Evolutionary conservation across 1,284 basidiomycete genomes (phyloP).

Genomic region (Nidula niveotomentosa): DNA sequence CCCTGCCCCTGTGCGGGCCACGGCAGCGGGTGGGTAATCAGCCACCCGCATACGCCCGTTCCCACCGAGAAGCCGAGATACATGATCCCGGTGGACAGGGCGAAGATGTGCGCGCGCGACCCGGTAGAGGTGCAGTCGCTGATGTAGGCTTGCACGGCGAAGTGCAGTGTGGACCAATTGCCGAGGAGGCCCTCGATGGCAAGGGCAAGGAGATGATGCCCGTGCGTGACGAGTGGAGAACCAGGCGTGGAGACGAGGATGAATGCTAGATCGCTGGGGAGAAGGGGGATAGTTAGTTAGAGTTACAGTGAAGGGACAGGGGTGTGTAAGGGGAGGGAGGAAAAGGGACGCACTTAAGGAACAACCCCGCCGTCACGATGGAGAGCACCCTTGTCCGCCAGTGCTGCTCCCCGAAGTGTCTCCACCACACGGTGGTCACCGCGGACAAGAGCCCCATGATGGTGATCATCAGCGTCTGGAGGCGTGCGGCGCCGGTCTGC

Average conservation of each 20-base stretch:
- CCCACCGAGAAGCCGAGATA: constrained; percentile 75
- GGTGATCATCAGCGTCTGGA: constrained; percentile 73
- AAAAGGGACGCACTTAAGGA: constrained; percentile 63
- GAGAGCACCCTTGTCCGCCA: constrained; percentile 80
- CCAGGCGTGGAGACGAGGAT: constrained; percentile 76
- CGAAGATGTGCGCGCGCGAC: constrained; percentile 80
- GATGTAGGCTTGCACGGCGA: constrained; percentile 81
- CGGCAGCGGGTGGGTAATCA: constrained; percentile 49
- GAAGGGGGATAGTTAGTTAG: too few relatives aligned
- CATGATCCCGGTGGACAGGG: constrained; percentile 72
- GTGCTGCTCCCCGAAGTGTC: constrained; percentile 74
- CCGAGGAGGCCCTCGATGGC: constrained; percentile 83
- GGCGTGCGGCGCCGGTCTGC: constrained; percentile 62
- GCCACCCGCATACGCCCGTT: constrained; percentile 69
- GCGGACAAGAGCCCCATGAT: constrained; percentile 83
- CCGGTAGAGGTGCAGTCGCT: constrained; percentile 86
- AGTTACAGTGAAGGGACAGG: too few relatives aligned
- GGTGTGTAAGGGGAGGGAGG: background rate
- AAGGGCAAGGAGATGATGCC: constrained; percentile 76
- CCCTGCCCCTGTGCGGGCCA: constrained; percentile 12
- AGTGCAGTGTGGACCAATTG: constrained; percentile 81
- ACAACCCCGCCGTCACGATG: constrained; percentile 66
- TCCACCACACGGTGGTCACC: constrained; percentile 89
- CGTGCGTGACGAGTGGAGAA: constrained; percentile 63
- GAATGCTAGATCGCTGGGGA: too few relatives aligned